Evolutionary conservation across 345 rosid species (phyloP), one percentile per base, ranked within the genome.

Genomic region (Eucalyptus cloeziana): DNA sequence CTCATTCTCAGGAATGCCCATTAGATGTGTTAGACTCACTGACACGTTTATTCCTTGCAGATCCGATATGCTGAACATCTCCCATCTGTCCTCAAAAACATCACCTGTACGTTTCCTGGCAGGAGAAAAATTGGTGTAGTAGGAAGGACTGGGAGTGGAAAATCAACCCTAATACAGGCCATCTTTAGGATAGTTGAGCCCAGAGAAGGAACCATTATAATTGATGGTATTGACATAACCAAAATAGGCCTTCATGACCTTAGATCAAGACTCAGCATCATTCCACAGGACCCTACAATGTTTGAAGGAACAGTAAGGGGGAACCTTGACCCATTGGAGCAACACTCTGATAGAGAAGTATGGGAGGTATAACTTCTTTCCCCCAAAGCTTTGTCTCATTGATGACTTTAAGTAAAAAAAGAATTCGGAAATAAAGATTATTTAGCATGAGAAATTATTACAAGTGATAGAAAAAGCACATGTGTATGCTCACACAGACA

Each of bases 211-310:
- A 96, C 95, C 88, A 96, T 97, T 87, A 87, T 94, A 71, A 96
- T 97, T 37, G 99, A 97, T 47, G 87, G 93, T 31, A 93, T 96
- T 14, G 99, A 97, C 90, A 94, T 96, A 49, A 92, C 95, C 47
- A 94, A 93, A 92, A 97, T 97, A 71, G 99, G 99, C 88, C 97
- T 97, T 87, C 96, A 96, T 91, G 99, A 95, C 90, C 89, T 97
- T 81, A 90, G 99, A 91, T 95, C 97, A 89, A 96, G 97, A 87
- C 98, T 97, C 86, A 96, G 99, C 86, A 97, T 97, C 92, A 97
- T 97, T 86, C 99, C 99, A 12, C 99, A 97, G 93, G 99, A 97
- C 92, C 99, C 99, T n/a, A 96, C 97, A 89, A 92, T 97, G 89
- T 97, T 97, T 91, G 97, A 96, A 88, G 99, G 99, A 93, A 95